Conservation (phyloP, 1,284 basidiomycete genomes). For the Fomitopsis pinicola region DNA sequence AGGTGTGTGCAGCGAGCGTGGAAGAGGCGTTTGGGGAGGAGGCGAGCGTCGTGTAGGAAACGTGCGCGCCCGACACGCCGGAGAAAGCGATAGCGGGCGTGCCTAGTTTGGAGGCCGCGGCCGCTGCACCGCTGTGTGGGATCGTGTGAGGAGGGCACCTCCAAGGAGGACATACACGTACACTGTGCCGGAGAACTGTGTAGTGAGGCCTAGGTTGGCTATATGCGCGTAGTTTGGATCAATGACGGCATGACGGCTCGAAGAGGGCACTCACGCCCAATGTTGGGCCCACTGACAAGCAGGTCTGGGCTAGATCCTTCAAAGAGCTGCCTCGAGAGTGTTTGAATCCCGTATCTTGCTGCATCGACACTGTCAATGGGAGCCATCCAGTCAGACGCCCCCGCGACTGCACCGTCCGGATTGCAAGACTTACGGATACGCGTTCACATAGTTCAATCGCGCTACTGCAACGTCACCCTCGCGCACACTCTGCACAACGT, state of each 20-base stretch:
- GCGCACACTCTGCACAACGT: background rate
- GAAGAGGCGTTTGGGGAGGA: constrained; percentile 28
- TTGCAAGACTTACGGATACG: constrained; percentile 15
- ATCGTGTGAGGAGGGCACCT: too few relatives aligned
- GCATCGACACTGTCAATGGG: constrained; percentile 34
- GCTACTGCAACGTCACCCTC: constrained; percentile 5
- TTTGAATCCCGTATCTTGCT: constrained; percentile 43
- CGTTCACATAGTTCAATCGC: constrained; percentile 21
- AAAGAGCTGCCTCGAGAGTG: constrained; percentile 40
- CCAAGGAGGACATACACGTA: constrained; percentile 3
- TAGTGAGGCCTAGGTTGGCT: constrained; percentile 16
- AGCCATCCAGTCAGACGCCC: background rate
- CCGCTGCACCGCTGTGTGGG: constrained; percentile 40
- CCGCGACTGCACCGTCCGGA: background rate
- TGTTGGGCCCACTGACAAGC: constrained; percentile 35
- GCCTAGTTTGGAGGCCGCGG: constrained; percentile 40
- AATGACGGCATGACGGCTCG: too few relatives aligned
- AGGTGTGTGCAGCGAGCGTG: constrained; percentile 35
- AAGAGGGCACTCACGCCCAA: constrained; percentile 12
- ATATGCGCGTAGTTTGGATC: background rate
- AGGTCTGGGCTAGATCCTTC: constrained; percentile 37
- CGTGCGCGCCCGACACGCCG: constrained; percentile 34
- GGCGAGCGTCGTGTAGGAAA: constrained; percentile 44
- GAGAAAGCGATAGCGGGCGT: constrained; percentile 50
- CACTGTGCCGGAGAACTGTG: constrained; percentile 19